Base-by-base conservation (phyloP, 257 asterid genomes). In the Solanum appendiculatum region DNA sequence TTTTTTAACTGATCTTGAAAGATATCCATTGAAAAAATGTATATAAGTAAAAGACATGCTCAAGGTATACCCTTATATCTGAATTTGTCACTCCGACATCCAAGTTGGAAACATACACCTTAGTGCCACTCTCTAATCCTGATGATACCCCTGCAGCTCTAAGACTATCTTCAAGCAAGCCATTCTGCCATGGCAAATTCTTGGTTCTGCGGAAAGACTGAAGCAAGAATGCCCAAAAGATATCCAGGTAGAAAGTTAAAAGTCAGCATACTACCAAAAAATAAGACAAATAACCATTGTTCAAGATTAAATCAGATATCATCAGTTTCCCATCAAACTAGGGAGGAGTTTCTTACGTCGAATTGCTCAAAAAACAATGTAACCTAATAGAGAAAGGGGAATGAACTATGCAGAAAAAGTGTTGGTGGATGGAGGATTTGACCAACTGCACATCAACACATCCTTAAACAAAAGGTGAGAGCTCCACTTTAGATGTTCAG, bases 91-190 rank as follows among this genome's bases (percentile, higher is more conserved):
- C 98, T 85, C 96, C 93, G 77, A 56, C 39, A 27, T 93, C 96
- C 94, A 95, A 91, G 91, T 94, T 95, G 82, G 96, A 92, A 86
- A 95, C 89, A 83, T 84, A 87, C 36, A 91, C 74, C 88, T 89
- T 90, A 23, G 98, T 88, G 25, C 93, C 95, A 84, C 83, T 90
- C 77, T 91, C 98, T 87, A 91, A 78, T 82, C 92, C 95, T 33
- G 98, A 91, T 15, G 97, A 91, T 29, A 95, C 56, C 66, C 96
- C 96, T 88, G 95, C 96, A 82, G 98, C 94, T 90, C 90, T 93
- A 23, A 95, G 93, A 88, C 98, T 82, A 82, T 93, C 98, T 89
- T 94, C 98, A 89, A 92, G 83, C 87, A 95, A 86, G 88, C 94
- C 94, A 89, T 87, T 92, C 90, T 92, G 96, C 98, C 98, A 95